phyloP scores from a whole-genome alignment of 805 yeast genomes.

The Ogataea populi-albae region DNA sequence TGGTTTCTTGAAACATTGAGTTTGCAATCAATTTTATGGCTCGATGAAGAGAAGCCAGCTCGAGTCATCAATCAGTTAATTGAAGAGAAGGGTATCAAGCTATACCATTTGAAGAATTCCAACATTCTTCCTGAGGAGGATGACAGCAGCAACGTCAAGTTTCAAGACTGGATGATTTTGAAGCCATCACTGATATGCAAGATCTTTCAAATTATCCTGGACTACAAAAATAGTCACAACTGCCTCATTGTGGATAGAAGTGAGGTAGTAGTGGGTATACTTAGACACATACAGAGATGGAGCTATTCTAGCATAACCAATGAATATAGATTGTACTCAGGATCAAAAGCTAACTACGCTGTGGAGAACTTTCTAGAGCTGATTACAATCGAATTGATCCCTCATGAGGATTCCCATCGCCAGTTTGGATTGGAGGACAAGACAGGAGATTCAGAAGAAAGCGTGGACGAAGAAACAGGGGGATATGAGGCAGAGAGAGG shows the following conservation, averaged over 20 bases:
- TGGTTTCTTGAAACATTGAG: constrained; percentile 75
- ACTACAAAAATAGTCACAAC: constrained; percentile 59
- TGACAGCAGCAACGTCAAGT: constrained; percentile 21
- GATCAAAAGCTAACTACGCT: constrained; percentile 67
- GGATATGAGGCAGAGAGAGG: too few relatives aligned
- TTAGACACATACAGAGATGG: constrained; percentile 87
- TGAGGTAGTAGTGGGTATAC: constrained; percentile 73
- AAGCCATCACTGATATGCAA: constrained; percentile 62
- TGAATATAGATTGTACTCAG: constrained; percentile 77
- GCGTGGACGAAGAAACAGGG: too few relatives aligned
- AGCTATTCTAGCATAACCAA: constrained; percentile 76
- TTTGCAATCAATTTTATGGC: constrained; percentile 63
- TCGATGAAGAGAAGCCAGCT: constrained; percentile 86
- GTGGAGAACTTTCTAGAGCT: constrained; percentile 83
- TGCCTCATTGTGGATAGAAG: constrained; percentile 75
- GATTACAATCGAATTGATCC: constrained; percentile 51
- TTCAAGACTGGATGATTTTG: constrained; percentile 69
- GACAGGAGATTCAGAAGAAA: constrained; percentile 8
- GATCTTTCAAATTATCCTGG: constrained; percentile 63
- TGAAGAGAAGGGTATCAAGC: constrained; percentile 50
- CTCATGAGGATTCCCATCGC: constrained; percentile 30
- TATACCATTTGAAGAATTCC: constrained; percentile 40
- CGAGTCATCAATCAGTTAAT: constrained; percentile 66
- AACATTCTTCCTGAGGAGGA: constrained; percentile 24
- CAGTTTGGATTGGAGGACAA: neutral